These are phyloP conservation scores for Rhynchospora breviuscula DNA, from an alignment of 176 grass and related monocot species.

Conservation along the genomic window DNA sequence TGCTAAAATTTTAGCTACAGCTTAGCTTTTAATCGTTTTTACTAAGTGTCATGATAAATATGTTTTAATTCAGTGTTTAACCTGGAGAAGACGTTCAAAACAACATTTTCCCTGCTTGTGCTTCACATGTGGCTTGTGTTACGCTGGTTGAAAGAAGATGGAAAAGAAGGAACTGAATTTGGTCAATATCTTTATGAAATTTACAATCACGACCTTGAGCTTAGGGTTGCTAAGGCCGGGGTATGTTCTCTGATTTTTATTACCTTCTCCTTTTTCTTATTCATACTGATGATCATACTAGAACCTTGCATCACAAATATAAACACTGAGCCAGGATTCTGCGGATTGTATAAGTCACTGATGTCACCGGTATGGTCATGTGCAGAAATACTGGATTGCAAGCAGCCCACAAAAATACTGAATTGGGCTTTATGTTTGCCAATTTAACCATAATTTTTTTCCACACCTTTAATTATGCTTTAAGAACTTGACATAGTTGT, in stretches of 20 bases:
- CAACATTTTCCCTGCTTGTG: conserved; percentile 93
- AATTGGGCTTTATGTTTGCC: background rate
- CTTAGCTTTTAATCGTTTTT: background rate
- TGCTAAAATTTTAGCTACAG: background rate
- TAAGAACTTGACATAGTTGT: too few relatives aligned
- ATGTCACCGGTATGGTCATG: background rate
- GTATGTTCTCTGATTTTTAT: conserved; percentile 38
- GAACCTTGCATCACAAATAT: background rate
- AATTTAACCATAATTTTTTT: background rate
- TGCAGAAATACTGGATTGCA: background rate
- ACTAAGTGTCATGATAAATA: conserved; percentile 6
- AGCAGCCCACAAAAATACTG: background rate
- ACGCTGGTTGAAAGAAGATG: conserved; percentile 81
- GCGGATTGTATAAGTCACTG: background rate
- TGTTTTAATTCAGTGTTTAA: conserved; percentile 71
- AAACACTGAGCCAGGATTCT: background rate
- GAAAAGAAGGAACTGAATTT: conserved; percentile 84
- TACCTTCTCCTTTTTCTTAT: background rate
- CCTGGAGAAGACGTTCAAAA: conserved; percentile 99
- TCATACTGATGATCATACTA: background rate
- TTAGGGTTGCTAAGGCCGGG: conserved; percentile 96
- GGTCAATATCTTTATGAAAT: conserved; percentile 93
- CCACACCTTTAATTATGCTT: background rate
- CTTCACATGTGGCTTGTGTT: conserved; percentile 98
- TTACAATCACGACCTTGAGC: conserved; percentile 95